Evolutionary conservation across 306 rosid species (phyloP), one percentile per base, ranked within the genome.

Genomic region (Herpetospermum pedunculosum): DNA sequence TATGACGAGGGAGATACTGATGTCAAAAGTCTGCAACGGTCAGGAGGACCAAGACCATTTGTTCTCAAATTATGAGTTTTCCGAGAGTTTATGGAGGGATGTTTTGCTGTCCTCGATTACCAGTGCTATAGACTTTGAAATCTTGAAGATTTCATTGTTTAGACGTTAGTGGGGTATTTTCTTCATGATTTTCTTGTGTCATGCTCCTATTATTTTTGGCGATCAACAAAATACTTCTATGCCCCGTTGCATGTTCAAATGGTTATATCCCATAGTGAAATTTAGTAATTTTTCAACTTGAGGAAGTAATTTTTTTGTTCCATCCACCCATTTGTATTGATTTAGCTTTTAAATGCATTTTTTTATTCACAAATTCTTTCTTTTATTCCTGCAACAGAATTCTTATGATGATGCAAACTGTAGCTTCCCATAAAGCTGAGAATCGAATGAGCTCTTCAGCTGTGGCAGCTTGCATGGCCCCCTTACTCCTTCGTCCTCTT

Each of bases 391-490:
- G 8, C 49, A 35, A 81, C 88, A 92, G 96, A 88, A 82, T 92
- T 81, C 92, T 92, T 46, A 70, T 75, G 89, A 92, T 90, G 98
- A 92, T 92, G 98, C 95, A 85, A 87, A 75, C 72, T 65, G 85
- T 92, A 80, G 92, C 96, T 73, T 81, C 90, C 26, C 84, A 79
- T 78, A 92, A 90, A 85, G 85, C 84, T 75, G 87, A 77, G 82
- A 92, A 90, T 70, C 90, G 88, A 80, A 92, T 92, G 98, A 92
- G 96, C 86, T 81, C 95, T 82, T 88, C 98, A 37, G 98, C 98
- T 41, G 96, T 92, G 46, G 95, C 98, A 79, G 98, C 98, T 74
- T 92, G 98, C 89, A 92, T 92, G 98, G 98, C 98, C 15, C 98
- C 98, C 65, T 84, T 92, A 72, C 98, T 92, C 81, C 95, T 92